A percentile compares a stretch with the other conserved stretches of the same genome.
phyloP scores from a whole-genome alignment of 805 yeast species.

The Suhomyces xylopsoci region DNA sequence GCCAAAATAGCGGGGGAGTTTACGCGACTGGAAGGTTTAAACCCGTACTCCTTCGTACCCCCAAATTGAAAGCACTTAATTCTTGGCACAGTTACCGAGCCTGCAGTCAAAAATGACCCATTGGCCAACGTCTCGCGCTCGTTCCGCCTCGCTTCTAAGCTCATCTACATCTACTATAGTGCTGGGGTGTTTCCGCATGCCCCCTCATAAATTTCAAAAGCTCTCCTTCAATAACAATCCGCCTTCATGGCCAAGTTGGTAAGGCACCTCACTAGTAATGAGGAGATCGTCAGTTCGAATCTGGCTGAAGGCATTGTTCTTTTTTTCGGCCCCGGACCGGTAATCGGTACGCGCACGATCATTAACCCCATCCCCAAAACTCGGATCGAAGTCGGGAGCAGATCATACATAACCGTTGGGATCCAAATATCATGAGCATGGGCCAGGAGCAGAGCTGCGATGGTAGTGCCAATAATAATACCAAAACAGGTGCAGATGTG shows the following conservation, averaged over 20 bases:
- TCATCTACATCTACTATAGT: too few species aligned
- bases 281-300: conserved; percentile 16
- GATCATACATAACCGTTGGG: not conserved
- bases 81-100: too few species aligned
- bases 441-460: not conserved
- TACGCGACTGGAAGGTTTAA: too few species aligned
- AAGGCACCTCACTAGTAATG: conserved; percentile 15
- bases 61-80: too few species aligned
- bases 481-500: not conserved
- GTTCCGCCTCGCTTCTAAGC: too few species aligned
- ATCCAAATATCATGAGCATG: not conserved
- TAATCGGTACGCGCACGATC: not conserved
- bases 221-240: not conserved
- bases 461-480: not conserved
- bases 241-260: conserved; percentile 14
- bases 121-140: too few species aligned
- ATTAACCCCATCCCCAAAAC: not conserved
- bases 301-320: conserved; percentile 17
- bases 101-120: too few species aligned
- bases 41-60: too few species aligned
- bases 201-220: too few species aligned
- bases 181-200: too few species aligned
- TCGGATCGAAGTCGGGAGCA: not conserved
- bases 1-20: too few species aligned
- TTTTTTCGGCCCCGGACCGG: not conserved